These are phyloP conservation scores for Apiotrichum veenhuisii DNA, from an alignment of 1,284 basidiomycete species.

Conservation along the genomic window DNA sequence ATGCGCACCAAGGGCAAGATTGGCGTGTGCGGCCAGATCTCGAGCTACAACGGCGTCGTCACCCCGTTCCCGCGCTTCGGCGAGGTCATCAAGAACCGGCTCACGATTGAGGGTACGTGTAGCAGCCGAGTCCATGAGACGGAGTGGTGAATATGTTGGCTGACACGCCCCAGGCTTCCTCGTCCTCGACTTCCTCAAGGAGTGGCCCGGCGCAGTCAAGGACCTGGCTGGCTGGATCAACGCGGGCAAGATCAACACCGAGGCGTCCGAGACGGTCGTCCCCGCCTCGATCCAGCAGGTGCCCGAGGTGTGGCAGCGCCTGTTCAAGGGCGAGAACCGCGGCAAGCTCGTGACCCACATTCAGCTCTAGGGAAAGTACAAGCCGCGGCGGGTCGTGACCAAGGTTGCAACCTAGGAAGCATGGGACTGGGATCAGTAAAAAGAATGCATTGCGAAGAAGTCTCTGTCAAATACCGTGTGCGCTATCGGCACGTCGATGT, in stretches of 20 bases:
- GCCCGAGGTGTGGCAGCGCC: slow-evolving; percentile 23
- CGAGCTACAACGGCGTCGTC: slow-evolving; percentile 9
- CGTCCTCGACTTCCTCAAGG: slow-evolving; percentile 28
- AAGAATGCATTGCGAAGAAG: too few species aligned
- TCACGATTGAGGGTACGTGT: slow-evolving; percentile 10
- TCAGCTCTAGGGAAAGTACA: too few species aligned
- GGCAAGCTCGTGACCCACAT: slow-evolving; percentile 34
- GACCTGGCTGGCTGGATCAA: slow-evolving; percentile 10
- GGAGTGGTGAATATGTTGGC: too few species aligned
- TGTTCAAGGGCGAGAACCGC: slow-evolving; percentile 28
- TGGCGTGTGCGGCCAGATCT: slow-evolving; percentile 44
- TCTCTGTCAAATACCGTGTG: too few species aligned
- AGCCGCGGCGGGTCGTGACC: too few species aligned
- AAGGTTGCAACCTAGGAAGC: too few species aligned
- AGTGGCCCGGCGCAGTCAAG: not conserved
- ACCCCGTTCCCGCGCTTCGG: slow-evolving; percentile 15
- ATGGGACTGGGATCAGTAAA: too few species aligned
- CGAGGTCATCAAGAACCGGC: slow-evolving; percentile 41
- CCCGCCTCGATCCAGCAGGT: slow-evolving; percentile 23
- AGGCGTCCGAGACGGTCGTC: slow-evolving; percentile 15
- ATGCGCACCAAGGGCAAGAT: slow-evolving; percentile 47
- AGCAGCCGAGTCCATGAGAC: too few species aligned
- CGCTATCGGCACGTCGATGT: too few species aligned
- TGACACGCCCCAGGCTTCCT: slow-evolving; percentile 32
- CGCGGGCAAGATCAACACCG: slow-evolving; percentile 11